Percentiles rank a stretch among this genome's conserved stretches.
phyloP scores from a whole-genome alignment of 2,329 filamentous ascomycete species.

The Onygenales sp. region DNA sequence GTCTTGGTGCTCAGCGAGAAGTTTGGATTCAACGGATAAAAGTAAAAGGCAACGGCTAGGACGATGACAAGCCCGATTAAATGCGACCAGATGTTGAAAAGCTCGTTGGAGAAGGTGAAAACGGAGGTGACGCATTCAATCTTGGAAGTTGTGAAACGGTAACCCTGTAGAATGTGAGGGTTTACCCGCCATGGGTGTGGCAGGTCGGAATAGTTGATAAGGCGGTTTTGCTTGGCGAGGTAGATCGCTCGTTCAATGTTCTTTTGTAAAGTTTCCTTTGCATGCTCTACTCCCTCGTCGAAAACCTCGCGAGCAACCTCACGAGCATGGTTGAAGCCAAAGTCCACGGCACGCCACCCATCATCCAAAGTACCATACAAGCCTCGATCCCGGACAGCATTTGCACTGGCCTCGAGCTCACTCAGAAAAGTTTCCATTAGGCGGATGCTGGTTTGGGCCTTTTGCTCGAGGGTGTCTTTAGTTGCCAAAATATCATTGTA shows the following conservation, averaged over 20 bases:
- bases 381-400: slow-evolving; percentile 69
- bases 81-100: slow-evolving; percentile 97
- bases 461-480: slow-evolving; percentile 82
- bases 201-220: slow-evolving; percentile 82
- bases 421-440: slow-evolving; percentile 76
- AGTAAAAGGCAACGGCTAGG: slow-evolving; percentile 83
- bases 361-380: slow-evolving; percentile 70
- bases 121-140: slow-evolving; percentile 77
- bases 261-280: slow-evolving; percentile 72
- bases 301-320: slow-evolving; percentile 47
- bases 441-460: slow-evolving; percentile 77
- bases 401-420: slow-evolving; percentile 74
- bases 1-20: slow-evolving; percentile 79
- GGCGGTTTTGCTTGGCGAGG: slow-evolving; percentile 66
- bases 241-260: slow-evolving; percentile 70
- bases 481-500: slow-evolving; percentile 80
- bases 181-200: slow-evolving; percentile 91
- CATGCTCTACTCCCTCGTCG: slow-evolving; percentile 71
- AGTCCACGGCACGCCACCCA: slow-evolving; percentile 70
- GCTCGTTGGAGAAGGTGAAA: slow-evolving; percentile 81
- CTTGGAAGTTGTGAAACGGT: slow-evolving; percentile 89
- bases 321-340: slow-evolving; percentile 62
- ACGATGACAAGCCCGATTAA: slow-evolving; percentile 81
- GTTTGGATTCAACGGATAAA: slow-evolving; percentile 80
- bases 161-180: slow-evolving; percentile 82